Percentiles rank a stretch among this genome's conserved stretches.
Conservation (phyloP, 805 yeast genomes). For the Nakazawaea anatomiae region DNA sequence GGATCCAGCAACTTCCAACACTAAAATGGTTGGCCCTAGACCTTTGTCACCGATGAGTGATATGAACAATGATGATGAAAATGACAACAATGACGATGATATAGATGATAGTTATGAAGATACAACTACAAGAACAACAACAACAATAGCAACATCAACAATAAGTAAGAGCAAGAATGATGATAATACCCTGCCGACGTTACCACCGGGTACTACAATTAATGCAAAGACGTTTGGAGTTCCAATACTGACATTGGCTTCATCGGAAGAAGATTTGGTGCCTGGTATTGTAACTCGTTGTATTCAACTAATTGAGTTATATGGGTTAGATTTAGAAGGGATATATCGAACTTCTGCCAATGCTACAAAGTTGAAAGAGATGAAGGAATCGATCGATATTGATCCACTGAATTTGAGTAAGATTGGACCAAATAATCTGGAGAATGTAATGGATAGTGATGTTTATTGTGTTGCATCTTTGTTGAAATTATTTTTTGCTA, state of each 20-base stretch:
- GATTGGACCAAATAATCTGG: slow-evolving; percentile 32
- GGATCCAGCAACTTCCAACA: neutral
- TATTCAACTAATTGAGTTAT: slow-evolving; percentile 76
- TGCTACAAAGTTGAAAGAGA: slow-evolving; percentile 62
- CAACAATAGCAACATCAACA: neutral
- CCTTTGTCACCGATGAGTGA: slow-evolving; percentile 22
- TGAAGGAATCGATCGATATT: slow-evolving; percentile 64
- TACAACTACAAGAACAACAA: neutral
- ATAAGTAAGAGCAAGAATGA: too few species aligned
- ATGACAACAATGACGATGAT: neutral
- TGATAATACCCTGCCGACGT: neutral
- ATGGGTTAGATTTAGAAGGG: slow-evolving; percentile 85
- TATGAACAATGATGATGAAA: neutral
- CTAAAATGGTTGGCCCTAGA: slow-evolving; percentile 19
- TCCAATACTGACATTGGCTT: slow-evolving; percentile 70
- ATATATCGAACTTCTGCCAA: slow-evolving; percentile 85
- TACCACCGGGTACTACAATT: slow-evolving; percentile 30
- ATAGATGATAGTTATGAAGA: neutral
- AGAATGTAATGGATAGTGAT: slow-evolving; percentile 66
- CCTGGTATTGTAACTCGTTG: slow-evolving; percentile 88
- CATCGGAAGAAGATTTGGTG: slow-evolving; percentile 83
- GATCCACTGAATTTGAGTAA: slow-evolving; percentile 61
- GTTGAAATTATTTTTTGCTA: slow-evolving; percentile 75
- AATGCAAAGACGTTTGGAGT: slow-evolving; percentile 64
- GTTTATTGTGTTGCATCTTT: slow-evolving; percentile 85